Conservation (phyloP, 1,284 basidiomycete genomes). For the Naganishia sp. region DNA sequence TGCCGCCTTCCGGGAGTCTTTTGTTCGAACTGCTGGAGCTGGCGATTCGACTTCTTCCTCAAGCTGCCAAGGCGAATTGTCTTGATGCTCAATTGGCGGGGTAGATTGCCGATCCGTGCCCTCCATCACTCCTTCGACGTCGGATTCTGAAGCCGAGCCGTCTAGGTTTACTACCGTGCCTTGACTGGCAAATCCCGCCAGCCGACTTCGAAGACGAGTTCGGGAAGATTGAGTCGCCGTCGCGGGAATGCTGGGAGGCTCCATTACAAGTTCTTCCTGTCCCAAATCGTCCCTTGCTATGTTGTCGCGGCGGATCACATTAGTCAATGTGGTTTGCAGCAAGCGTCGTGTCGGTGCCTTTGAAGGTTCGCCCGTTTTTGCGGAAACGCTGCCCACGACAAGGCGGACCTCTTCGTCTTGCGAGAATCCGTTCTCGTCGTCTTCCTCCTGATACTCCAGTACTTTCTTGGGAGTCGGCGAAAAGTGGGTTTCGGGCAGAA, state of each 20-base stretch:
- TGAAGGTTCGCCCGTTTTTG: background rate
- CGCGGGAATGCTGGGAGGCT: background rate
- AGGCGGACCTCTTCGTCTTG: conserved; percentile 22
- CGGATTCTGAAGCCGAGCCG: conserved; percentile 33
- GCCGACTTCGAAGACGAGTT: conserved; percentile 45
- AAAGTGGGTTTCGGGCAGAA: conserved; percentile 24
- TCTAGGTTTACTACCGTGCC: conserved; percentile 53
- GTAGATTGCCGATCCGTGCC: background rate
- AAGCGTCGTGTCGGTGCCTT: background rate
- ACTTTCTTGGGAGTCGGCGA: conserved; percentile 31
- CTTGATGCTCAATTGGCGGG: conserved; percentile 32
- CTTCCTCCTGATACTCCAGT: conserved; percentile 33
- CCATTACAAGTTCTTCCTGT: too few relatives aligned
- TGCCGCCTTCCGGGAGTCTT: background rate
- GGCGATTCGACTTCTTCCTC: conserved; percentile 8
- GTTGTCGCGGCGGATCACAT: conserved; percentile 35
- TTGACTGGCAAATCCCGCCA: conserved; percentile 61
- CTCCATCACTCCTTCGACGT: conserved; percentile 20
- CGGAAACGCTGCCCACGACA: background rate
- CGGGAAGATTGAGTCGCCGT: conserved; percentile 47
- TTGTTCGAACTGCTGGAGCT: background rate
- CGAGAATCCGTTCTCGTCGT: conserved; percentile 31
- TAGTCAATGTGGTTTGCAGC: conserved; percentile 24
- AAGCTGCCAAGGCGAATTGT: background rate
- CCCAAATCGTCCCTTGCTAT: too few relatives aligned